phyloP scores from a whole-genome alignment of 2,329 filamentous ascomycete species.

The Peltaster fructicola region DNA sequence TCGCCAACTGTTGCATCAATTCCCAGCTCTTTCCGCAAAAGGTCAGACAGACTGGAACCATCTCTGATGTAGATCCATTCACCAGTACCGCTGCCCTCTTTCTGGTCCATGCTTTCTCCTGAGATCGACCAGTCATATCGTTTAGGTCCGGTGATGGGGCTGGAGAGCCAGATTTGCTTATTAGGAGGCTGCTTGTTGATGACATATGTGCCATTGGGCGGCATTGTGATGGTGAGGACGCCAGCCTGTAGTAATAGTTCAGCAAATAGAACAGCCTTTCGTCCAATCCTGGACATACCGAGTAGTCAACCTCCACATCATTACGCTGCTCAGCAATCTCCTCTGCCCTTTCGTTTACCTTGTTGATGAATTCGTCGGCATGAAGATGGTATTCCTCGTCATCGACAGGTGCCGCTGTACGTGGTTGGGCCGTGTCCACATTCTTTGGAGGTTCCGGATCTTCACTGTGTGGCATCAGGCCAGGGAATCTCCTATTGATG shows the following conservation, averaged over 20 bases:
- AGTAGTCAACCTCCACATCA: conserved; percentile 76
- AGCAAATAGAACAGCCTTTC: too few relatives aligned
- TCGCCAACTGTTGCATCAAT: conserved; percentile 35
- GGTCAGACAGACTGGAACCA: conserved; percentile 52
- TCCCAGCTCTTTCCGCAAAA: conserved; percentile 61
- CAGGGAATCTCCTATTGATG: too few relatives aligned
- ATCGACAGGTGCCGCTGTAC: conserved; percentile 33
- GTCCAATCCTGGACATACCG: conserved; percentile 44
- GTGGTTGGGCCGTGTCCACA: conserved; percentile 24
- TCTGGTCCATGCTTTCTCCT: conserved; percentile 57
- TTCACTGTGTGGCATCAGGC: conserved; percentile 25
- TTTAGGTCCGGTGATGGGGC: conserved; percentile 79
- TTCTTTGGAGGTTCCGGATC: conserved; percentile 24
- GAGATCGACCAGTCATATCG: conserved; percentile 75
- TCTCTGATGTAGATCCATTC: conserved; percentile 83
- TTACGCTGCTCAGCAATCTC: conserved; percentile 52
- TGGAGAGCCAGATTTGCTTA: conserved; percentile 93
- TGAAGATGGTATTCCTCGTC: conserved; percentile 59
- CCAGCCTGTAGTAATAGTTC: conserved; percentile 44
- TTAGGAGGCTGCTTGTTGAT: conserved; percentile 98
- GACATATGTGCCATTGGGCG: conserved; percentile 63
- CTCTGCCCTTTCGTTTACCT: conserved; percentile 45
- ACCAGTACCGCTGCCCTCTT: conserved; percentile 56
- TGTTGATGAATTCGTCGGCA: conserved; percentile 56
- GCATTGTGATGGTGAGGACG: conserved; percentile 60